Conservation (phyloP, 1,139 yeast species). For the Yamadazyma kanchanaburiensis region DNA sequence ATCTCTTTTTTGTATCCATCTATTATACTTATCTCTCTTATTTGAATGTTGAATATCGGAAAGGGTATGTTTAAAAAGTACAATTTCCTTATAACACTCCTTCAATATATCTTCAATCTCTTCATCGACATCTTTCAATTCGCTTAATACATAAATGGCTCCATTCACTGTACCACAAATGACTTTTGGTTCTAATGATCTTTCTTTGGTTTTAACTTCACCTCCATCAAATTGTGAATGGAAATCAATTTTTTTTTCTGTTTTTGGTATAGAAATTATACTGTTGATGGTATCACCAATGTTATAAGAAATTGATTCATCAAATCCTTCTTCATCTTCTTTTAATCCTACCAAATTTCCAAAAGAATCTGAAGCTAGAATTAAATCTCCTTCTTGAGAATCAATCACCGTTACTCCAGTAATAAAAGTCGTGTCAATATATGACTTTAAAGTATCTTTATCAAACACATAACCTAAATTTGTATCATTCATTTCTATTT, state of each 20-base stretch:
- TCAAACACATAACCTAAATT: slow-evolving; percentile 2
- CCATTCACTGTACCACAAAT: slow-evolving; percentile 38
- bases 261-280: slow-evolving; percentile 11
- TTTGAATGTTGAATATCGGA: slow-evolving; percentile 10
- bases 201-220: slow-evolving; percentile 1
- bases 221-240: slow-evolving; percentile 8
- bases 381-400: slow-evolving; percentile 1
- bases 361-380: slow-evolving; percentile 25
- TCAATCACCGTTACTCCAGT: slow-evolving; percentile 7
- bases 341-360: slow-evolving; percentile 25
- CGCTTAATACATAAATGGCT: slow-evolving; percentile 22
- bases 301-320: slow-evolving; percentile 18
- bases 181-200: slow-evolving; percentile 11
- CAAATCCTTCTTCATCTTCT: slow-evolving; percentile 4
- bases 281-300: slow-evolving; percentile 33
- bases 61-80: slow-evolving; percentile 10
- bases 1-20: slow-evolving; percentile 9
- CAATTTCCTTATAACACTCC: slow-evolving; percentile 16
- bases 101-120: slow-evolving; percentile 11
- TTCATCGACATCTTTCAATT: slow-evolving; percentile 26
- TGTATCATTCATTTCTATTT: not conserved
- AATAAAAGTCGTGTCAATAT: slow-evolving; percentile 9
- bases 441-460: slow-evolving; percentile 3
- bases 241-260: slow-evolving; percentile 7
- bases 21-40: slow-evolving; percentile 11